These are phyloP conservation scores for Lactuca sativa DNA, from an alignment of 129 eudicot species.

Conservation along the genomic window DNA sequence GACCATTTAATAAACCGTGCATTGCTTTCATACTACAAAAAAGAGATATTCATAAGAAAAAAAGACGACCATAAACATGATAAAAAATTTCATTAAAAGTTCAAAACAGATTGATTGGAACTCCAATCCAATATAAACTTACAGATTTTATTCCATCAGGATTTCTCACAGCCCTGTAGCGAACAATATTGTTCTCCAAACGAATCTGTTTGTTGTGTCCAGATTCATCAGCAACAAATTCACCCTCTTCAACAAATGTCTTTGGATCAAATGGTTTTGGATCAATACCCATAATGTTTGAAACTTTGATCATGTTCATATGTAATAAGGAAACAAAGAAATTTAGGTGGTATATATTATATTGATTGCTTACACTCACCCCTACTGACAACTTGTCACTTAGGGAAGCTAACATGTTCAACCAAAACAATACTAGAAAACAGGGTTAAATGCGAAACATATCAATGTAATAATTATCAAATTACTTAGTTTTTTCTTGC, in stretches of 20 bases:
- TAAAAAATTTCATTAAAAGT: too few species aligned
- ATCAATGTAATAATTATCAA: too few species aligned
- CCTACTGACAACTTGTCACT: conserved; percentile 81
- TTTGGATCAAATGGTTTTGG: conserved; percentile 92
- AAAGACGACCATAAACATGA: too few species aligned
- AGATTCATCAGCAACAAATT: conserved; percentile 86
- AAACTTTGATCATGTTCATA: too few species aligned
- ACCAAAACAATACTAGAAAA: conserved; percentile 18
- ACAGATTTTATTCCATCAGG: conserved; percentile 79
- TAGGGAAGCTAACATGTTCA: conserved; percentile 59
- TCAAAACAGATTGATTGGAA: too few species aligned
- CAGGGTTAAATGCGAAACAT: not conserved
- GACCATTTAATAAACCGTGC: conserved; percentile 98
- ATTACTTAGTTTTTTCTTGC: too few species aligned
- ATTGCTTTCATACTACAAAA: conserved; percentile 85
- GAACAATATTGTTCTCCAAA: conserved; percentile 88
- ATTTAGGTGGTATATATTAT: too few species aligned
- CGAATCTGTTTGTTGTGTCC: conserved; percentile 88
- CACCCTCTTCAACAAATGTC: conserved; percentile 89
- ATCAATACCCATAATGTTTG: too few species aligned
- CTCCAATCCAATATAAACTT: conserved; percentile 29
- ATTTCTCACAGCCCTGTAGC: conserved; percentile 73
- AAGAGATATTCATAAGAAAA: not conserved
- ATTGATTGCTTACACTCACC: too few species aligned
- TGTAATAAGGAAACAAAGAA: too few species aligned